phyloP scores from a whole-genome alignment of 495 filamentous ascomycete genomes.

The Talaromyces stipitatus region DNA sequence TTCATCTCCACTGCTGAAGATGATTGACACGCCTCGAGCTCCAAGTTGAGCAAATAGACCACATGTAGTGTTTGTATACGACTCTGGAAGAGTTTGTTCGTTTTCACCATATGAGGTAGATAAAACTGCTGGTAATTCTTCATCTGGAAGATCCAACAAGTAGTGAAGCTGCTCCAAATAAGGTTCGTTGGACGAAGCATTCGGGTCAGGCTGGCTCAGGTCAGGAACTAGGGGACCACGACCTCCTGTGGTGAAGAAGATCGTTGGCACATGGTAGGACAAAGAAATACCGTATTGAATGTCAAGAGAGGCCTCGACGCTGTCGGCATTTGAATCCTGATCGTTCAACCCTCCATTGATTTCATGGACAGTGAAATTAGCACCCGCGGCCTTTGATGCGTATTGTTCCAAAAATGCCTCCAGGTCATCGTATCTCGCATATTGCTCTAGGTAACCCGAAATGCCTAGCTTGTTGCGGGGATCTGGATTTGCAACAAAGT shows the following conservation, averaged over 20 bases:
- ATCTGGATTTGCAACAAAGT: conserved; percentile 29
- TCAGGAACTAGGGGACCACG: conserved; percentile 50
- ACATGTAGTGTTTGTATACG: conserved; percentile 60
- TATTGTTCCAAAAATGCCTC: conserved; percentile 42
- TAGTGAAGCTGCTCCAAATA: conserved; percentile 75
- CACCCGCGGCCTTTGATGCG: conserved; percentile 38
- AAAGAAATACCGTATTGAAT: conserved; percentile 57
- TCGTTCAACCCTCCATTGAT: conserved; percentile 21
- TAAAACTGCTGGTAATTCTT: conserved; percentile 63
- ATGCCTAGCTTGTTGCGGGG: conserved; percentile 50
- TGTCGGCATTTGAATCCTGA: conserved; percentile 27
- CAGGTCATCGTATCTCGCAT: conserved; percentile 52
- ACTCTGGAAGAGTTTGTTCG: conserved; percentile 48
- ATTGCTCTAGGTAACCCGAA: conserved; percentile 62
- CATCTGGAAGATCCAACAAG: conserved; percentile 51
- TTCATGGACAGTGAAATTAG: conserved; percentile 12
- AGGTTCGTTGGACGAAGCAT: conserved; percentile 62
- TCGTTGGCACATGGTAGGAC: conserved; percentile 44
- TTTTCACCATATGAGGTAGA: conserved; percentile 60
- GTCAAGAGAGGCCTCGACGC: conserved; percentile 68
- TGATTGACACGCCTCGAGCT: conserved; percentile 61
- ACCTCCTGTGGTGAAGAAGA: conserved; percentile 62
- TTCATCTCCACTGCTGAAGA: conserved; percentile 68
- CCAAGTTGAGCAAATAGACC: conserved; percentile 66
- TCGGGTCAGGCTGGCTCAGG: conserved; percentile 30